These are phyloP conservation scores for Komagataella phaffii DNA, from an alignment of 805 yeast genomes.

Conservation along the genomic window DNA sequence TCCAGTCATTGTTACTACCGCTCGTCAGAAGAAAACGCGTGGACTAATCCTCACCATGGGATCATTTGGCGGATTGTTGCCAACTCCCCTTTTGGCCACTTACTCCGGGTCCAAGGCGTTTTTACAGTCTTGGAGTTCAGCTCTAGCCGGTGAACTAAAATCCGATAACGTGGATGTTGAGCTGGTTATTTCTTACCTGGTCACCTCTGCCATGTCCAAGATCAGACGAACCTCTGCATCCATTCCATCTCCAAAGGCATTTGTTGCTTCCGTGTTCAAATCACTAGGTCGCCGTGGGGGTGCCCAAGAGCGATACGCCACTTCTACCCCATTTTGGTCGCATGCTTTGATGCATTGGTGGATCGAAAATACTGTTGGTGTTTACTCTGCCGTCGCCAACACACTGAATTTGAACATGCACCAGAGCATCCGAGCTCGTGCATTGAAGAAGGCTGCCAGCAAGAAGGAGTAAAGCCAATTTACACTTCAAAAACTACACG, in stretches of 20 bases:
- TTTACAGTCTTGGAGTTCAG: constrained; percentile 84
- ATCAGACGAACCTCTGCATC: constrained; percentile 59
- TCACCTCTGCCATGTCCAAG: constrained; percentile 93
- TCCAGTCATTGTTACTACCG: constrained; percentile 52
- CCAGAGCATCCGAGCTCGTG: constrained; percentile 65
- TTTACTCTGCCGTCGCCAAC: constrained; percentile 60
- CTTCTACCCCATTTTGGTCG: constrained; percentile 84
- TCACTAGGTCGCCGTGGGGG: constrained; percentile 79
- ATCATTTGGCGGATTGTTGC: constrained; percentile 88
- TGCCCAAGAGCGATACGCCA: constrained; percentile 81
- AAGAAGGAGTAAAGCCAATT: background rate
- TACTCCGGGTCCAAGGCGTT: constrained; percentile 96
- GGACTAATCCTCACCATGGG: constrained; percentile 92
- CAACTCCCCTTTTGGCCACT: constrained; percentile 84
- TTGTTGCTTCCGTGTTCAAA: constrained; percentile 61
- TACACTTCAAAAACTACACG: background rate
- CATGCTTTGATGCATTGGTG: constrained; percentile 88
- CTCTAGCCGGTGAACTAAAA: constrained; percentile 75
- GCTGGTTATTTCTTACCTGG: constrained; percentile 74
- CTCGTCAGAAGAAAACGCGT: constrained; percentile 25
- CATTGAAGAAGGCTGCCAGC: constrained; percentile 59
- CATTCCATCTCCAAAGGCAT: constrained; percentile 72
- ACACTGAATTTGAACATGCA: constrained; percentile 65
- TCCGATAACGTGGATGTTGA: constrained; percentile 71
- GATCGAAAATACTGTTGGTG: constrained; percentile 71